Evolutionary conservation across 2,329 filamentous ascomycete genomes (phyloP), one percentile per base, ranked within the genome.

Genomic region (Aurifilum marmelostoma): DNA sequence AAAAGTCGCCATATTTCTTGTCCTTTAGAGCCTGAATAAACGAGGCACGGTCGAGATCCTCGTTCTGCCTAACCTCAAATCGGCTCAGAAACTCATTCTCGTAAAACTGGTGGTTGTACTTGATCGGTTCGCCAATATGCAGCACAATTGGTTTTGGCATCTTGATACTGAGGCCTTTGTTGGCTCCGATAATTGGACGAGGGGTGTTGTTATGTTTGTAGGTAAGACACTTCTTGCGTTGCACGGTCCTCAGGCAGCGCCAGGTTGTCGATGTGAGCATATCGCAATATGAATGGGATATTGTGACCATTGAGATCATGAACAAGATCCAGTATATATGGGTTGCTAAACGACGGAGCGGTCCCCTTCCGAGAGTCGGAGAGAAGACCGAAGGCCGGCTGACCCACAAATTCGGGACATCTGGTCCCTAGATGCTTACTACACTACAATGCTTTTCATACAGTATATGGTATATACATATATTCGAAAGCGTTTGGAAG

Each of bases 1-100:
- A 66, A 34, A 90, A 75, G 71, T 89, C 85, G 21, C 78, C 73
- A 73, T 90, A 83, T 86, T 63, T 66, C 14, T 77, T 75, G 2
- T 81, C 77, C 58, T 81, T 79, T 27, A 84, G 69, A 0, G 81
- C 81, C 32, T 76, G 73, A 29, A 81, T 81, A 63, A 84, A 84
- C 0, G 75, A 75, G 43, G 43, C 43, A 47, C 43, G 43, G 43
- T 47, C 18, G 3, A 9, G 43, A 18, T 47, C 43, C 43, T 47
- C 43, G 21, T n/a, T 47, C 43, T 47, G 21, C 43, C 21, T 47
- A 21, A 47, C 43, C 18, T 47, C 21, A 16, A 47, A 47, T n/a
- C 43, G 43, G 7, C 21, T n/a, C 43, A 47, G 43, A 47, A 47
- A 47, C 21, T 47, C 21, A n/a, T 47, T 11, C 2, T 47, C 18